A percentile compares a stretch with the other conserved stretches of the same genome.
Conservation (phyloP, 2,329 filamentous ascomycete species). For the Fusarium dimerum region DNA sequence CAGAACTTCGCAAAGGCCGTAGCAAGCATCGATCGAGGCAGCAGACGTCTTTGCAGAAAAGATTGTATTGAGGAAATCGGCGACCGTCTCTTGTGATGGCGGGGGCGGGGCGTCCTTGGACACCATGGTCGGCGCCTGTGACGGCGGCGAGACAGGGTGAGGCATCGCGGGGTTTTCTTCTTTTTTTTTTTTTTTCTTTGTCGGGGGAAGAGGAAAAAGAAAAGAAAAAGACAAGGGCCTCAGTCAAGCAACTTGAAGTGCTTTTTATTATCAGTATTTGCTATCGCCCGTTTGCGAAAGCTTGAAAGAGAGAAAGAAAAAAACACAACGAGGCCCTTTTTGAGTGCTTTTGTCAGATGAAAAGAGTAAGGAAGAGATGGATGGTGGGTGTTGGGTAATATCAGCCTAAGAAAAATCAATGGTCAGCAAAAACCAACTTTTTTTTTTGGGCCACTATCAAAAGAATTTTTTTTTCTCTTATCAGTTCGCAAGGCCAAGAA, state of each 20-base stretch:
- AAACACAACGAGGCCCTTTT: constrained; percentile 31
- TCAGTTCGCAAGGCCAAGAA: background rate
- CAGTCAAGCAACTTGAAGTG: constrained; percentile 10
- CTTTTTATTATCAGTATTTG: background rate
- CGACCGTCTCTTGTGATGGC: constrained; percentile 67
- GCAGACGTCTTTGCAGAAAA: constrained; percentile 70
- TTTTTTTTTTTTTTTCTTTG: background rate
- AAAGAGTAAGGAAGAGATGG: constrained; percentile 1
- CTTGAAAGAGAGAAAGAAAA: constrained; percentile 13
- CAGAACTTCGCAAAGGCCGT: constrained; percentile 61
- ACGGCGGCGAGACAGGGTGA: constrained; percentile 51
- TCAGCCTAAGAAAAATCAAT: background rate
- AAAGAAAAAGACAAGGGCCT: constrained; percentile 16
- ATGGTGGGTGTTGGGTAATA: constrained; percentile 15
- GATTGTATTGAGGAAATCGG: constrained; percentile 64
- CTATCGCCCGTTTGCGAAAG: constrained; percentile 8
- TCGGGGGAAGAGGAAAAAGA: background rate
- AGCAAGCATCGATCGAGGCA: constrained; percentile 65
- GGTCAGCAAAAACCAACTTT: background rate
- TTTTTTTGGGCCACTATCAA: background rate
- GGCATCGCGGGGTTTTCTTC: constrained; percentile 39
- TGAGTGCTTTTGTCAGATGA: constrained; percentile 21
- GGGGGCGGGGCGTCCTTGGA: constrained; percentile 52
- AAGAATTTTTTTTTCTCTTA: constrained; percentile 18
- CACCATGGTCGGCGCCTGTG: constrained; percentile 40